Conservation (phyloP, 2,329 filamentous ascomycete genomes). For the Xylariales sp. region DNA sequence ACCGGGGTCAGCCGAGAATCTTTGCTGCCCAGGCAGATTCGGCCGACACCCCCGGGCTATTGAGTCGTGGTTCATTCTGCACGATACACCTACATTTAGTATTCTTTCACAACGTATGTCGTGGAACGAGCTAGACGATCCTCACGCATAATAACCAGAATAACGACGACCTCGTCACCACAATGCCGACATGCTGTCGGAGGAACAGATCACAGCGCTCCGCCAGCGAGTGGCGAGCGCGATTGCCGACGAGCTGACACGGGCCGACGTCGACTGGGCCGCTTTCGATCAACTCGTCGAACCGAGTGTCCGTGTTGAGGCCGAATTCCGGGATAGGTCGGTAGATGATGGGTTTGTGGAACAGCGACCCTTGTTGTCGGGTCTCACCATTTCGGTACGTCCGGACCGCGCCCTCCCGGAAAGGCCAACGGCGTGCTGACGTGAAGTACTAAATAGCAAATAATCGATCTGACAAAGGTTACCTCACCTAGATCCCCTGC, state of each 20-base stretch:
- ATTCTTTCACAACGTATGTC: not conserved
- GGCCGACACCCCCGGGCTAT: not conserved
- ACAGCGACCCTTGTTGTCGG: slow-evolving; percentile 15
- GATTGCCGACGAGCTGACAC: slow-evolving; percentile 36
- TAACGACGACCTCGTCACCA: not conserved
- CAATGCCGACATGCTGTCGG: slow-evolving; percentile 33
- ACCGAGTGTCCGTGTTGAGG: slow-evolving; percentile 38
- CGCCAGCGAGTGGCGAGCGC: slow-evolving; percentile 36
- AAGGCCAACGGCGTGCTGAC: not conserved
- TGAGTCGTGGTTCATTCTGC: too few species aligned
- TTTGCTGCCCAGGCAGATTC: slow-evolving; percentile 13
- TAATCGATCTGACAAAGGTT: slow-evolving; percentile 36
- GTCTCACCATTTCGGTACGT: slow-evolving; percentile 38
- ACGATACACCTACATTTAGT: not conserved
- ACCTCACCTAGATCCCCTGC: slow-evolving; percentile 19
- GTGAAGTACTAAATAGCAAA: slow-evolving; percentile 20
- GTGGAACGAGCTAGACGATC: not conserved
- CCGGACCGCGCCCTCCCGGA: not conserved
- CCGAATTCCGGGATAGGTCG: slow-evolving; percentile 35
- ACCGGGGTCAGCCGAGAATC: not conserved
- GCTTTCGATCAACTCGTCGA: slow-evolving; percentile 31
- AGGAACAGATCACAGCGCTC: slow-evolving; percentile 31
- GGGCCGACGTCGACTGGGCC: slow-evolving; percentile 38
- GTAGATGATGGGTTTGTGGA: not conserved
- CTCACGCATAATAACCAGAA: not conserved